These are phyloP conservation scores for Stylonectria norvegica DNA, from an alignment of 2,329 filamentous ascomycete species.

Conservation along the genomic window DNA sequence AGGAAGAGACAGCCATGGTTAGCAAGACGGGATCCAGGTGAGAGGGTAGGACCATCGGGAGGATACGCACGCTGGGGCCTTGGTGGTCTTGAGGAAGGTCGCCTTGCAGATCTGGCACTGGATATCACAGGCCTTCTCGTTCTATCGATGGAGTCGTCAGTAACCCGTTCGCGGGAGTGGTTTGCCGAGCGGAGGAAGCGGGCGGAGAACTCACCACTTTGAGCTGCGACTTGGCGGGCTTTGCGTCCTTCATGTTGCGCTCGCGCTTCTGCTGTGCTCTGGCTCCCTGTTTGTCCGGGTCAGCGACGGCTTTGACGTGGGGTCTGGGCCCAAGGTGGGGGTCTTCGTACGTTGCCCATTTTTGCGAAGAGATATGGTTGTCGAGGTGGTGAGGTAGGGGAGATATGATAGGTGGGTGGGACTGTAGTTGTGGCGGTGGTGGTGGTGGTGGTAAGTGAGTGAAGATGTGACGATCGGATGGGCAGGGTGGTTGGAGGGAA, in stretches of 20 bases:
- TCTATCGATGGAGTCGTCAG: constrained; percentile 44
- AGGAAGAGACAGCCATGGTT: constrained; percentile 3
- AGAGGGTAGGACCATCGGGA: constrained; percentile 1
- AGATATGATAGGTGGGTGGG: too few species aligned
- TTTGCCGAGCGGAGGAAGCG: not conserved
- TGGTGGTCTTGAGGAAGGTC: constrained; percentile 75
- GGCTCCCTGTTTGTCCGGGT: constrained; percentile 48
- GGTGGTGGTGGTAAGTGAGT: too few species aligned
- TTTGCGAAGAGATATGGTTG: constrained; percentile 15
- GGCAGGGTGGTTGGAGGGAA: too few species aligned
- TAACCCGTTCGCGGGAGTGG: not conserved
- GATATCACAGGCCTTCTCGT: constrained; percentile 70
- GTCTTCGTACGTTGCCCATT: constrained; percentile 36
- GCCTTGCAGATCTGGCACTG: constrained; percentile 75
- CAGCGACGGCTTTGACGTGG: constrained; percentile 12
- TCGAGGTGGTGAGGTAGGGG: constrained; percentile 2
- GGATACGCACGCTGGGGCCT: constrained; percentile 60
- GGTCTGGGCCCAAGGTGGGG: not conserved
- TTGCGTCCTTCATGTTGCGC: constrained; percentile 61
- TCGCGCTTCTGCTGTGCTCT: constrained; percentile 71
- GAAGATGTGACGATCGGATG: too few species aligned
- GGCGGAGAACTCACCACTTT: constrained; percentile 53
- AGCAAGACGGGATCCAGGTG: constrained; percentile 4
- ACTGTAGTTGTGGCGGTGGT: too few species aligned
- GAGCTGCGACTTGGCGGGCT: constrained; percentile 62